These are phyloP conservation scores for Penicillium griseofulvum DNA, from an alignment of 2,329 filamentous ascomycete species.

Conservation along the genomic window DNA sequence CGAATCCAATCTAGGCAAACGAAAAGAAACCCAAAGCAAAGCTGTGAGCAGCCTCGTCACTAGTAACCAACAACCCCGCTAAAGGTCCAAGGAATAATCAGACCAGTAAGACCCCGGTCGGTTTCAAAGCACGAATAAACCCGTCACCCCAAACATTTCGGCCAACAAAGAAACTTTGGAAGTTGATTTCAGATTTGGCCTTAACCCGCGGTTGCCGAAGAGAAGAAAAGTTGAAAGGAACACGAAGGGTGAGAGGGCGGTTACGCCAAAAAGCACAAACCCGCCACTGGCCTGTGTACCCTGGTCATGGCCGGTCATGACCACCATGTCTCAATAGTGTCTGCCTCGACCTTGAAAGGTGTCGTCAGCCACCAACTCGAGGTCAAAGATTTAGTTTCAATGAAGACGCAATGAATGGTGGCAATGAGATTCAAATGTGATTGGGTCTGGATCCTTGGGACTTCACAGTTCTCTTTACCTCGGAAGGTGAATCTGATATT, in stretches of 20 bases:
- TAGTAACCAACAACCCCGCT: neutral
- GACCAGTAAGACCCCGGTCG: neutral
- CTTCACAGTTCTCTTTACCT: neutral
- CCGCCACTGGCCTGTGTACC: constrained; percentile 8
- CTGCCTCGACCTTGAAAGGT: neutral
- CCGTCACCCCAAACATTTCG: neutral
- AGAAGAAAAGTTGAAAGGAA: constrained; percentile 1
- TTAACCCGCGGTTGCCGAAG: constrained; percentile 5
- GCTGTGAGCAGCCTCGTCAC: neutral
- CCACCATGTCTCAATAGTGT: neutral
- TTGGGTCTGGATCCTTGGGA: neutral
- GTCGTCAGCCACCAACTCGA: constrained; percentile 6
- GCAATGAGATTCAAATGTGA: neutral
- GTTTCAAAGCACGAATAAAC: neutral
- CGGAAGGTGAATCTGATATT: neutral
- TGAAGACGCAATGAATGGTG: neutral
- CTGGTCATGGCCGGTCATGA: neutral
- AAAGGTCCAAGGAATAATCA: neutral
- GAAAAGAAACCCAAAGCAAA: neutral
- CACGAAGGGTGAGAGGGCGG: constrained; percentile 1
- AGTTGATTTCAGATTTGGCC: neutral
- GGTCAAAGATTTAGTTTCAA: constrained; percentile 1
- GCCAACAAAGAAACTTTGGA: neutral
- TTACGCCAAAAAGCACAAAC: constrained; percentile 5
- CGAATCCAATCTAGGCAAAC: neutral